A percentile compares a stretch with the other conserved stretches of the same genome.
These are phyloP conservation scores for Taphrina confusa DNA, from an alignment of 1,139 yeast genomes.

Conservation along the genomic window DNA sequence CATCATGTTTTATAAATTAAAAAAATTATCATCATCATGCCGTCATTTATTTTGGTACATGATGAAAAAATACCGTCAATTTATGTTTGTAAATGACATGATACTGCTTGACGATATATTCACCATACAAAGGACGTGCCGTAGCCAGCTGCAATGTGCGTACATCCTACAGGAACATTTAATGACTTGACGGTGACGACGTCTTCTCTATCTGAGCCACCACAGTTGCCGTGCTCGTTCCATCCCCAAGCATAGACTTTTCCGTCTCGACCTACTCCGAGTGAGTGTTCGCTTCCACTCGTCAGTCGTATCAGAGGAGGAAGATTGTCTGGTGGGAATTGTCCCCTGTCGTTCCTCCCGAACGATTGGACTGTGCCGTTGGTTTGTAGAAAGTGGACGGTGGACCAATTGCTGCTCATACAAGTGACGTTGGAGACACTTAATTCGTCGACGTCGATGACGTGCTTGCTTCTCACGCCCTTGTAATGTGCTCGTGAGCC, in stretches of 20 bases:
- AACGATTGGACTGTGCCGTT: conserved; percentile 50
- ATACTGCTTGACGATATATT: conserved; percentile 2
- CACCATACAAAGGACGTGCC: conserved; percentile 29
- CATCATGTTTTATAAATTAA: too few species aligned
- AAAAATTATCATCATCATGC: too few species aligned
- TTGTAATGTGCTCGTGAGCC: background rate
- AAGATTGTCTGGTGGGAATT: conserved; percentile 50
- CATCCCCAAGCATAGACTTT: conserved; percentile 84
- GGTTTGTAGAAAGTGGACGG: conserved; percentile 55
- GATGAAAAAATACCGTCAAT: too few species aligned
- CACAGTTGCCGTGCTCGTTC: conserved; percentile 99
- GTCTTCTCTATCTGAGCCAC: conserved; percentile 47
- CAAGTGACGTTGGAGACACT: background rate
- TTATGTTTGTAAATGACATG: background rate
- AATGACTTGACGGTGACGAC: conserved; percentile 7
- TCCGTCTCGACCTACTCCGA: conserved; percentile 48
- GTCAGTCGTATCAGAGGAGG: conserved; percentile 43
- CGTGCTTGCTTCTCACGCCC: conserved; percentile 2
- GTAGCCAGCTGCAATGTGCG: conserved; percentile 32
- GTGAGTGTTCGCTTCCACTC: conserved; percentile 87
- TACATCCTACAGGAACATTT: background rate
- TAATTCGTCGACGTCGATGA: background rate
- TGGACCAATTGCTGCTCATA: conserved; percentile 65
- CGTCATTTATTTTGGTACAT: too few species aligned
- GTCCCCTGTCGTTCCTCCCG: conserved; percentile 82